A percentile compares a stretch with the other conserved stretches of the same genome.
Conservation (phyloP, 2,329 filamentous ascomycete genomes). For the Aulographum hederae region DNA sequence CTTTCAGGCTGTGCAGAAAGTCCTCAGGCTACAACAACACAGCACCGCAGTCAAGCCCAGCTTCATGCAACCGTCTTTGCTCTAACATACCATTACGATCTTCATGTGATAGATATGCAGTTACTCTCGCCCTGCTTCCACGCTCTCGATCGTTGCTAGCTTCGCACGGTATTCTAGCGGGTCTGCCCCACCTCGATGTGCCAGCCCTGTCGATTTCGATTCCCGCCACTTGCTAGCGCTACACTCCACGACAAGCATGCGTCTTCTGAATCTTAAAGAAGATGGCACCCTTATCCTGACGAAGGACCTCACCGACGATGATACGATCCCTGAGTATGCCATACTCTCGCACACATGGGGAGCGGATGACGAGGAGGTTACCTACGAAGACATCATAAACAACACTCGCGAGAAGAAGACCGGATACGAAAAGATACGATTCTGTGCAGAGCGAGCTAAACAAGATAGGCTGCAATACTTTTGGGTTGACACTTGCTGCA, state of each 20-base stretch:
- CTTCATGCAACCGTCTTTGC: too few species aligned
- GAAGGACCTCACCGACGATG: background rate
- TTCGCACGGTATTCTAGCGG: too few species aligned
- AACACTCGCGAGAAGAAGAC: conserved; percentile 1
- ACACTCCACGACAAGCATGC: conserved; percentile 1
- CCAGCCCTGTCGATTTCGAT: too few species aligned
- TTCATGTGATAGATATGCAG: too few species aligned
- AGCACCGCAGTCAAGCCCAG: too few species aligned
- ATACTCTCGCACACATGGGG: conserved; percentile 7
- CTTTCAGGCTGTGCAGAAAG: too few species aligned
- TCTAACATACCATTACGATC: too few species aligned
- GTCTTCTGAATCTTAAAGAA: conserved; percentile 2
- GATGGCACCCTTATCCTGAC: conserved; percentile 3
- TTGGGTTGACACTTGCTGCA: conserved; percentile 23
- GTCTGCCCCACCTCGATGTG: too few species aligned
- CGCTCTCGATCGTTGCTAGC: too few species aligned
- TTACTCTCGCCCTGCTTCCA: too few species aligned
- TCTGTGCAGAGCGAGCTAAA: conserved; percentile 4
- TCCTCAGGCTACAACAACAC: too few species aligned
- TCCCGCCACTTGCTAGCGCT: background rate
- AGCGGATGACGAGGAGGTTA: conserved; percentile 4
- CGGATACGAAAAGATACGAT: conserved; percentile 5
- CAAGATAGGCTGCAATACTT: conserved; percentile 9
- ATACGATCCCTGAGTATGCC: conserved; percentile 6
- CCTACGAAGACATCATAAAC: conserved; percentile 1